phyloP scores from a whole-genome alignment of 140 eudicot species.

The Flaveria floridana region DNA sequence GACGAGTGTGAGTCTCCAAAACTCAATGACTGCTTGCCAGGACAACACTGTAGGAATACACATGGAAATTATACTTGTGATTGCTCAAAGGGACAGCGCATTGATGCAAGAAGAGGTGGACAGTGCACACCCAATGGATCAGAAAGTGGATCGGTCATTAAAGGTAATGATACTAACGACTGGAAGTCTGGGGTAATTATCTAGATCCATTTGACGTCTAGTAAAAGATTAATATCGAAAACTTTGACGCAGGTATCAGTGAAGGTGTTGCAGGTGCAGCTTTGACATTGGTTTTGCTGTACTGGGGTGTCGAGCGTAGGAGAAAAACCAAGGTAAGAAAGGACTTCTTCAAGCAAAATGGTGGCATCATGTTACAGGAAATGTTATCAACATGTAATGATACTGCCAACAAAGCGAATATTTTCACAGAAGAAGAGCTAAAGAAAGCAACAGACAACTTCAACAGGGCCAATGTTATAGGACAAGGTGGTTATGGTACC shows the following conservation, averaged over 20 bases:
- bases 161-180: slow-evolving; percentile 4
- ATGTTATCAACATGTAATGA: slow-evolving; percentile 27
- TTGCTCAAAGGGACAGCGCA: slow-evolving; percentile 33
- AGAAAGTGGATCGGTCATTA: slow-evolving; percentile 14
- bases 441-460: slow-evolving; percentile 43
- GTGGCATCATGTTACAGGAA: slow-evolving; percentile 47
- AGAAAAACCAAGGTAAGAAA: too few species aligned
- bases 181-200: background rate
- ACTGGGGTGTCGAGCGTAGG: too few species aligned
- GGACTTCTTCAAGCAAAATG: slow-evolving; percentile 41
- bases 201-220: background rate
- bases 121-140: background rate
- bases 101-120: slow-evolving; percentile 33
- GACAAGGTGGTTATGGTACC: slow-evolving; percentile 50
- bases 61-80: slow-evolving; percentile 34
- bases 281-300: slow-evolving; percentile 8
- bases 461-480: slow-evolving; percentile 27
- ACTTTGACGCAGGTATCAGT: slow-evolving; percentile 24
- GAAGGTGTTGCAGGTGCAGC: slow-evolving; percentile 34
- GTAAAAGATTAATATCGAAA: background rate
- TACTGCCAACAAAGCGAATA: slow-evolving; percentile 27
- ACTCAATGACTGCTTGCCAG: slow-evolving; percentile 29
- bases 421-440: slow-evolving; percentile 45
- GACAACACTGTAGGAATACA: slow-evolving; percentile 31
- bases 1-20: slow-evolving; percentile 31